These are phyloP conservation scores for Skeletonema marinoi DNA, from an alignment of 108 stramenopile species.

Conservation along the genomic window DNA sequence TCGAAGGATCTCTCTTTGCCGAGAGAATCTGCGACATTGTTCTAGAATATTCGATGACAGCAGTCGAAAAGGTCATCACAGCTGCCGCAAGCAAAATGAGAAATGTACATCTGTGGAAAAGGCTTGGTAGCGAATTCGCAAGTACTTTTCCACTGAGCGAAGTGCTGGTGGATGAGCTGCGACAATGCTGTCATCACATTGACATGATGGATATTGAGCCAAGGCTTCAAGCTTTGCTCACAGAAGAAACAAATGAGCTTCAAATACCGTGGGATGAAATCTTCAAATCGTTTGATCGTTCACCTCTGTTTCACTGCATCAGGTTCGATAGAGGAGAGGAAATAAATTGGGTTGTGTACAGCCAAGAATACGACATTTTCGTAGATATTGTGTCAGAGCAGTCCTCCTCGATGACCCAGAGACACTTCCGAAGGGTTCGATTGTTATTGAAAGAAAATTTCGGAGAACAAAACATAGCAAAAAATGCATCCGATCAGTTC, in stretches of 20 bases:
- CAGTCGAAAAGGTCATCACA: conserved; percentile 18
- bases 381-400: neutral
- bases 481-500: conserved; percentile 5
- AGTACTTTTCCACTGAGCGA: neutral
- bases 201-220: conserved; percentile 24
- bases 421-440: conserved; percentile 4
- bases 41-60: conserved; percentile 25
- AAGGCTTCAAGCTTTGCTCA: conserved; percentile 16
- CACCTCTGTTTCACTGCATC: neutral
- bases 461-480: neutral
- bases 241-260: conserved; percentile 22
- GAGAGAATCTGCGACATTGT: conserved; percentile 38
- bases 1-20: conserved; percentile 33
- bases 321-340: neutral
- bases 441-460: conserved; percentile 14
- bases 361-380: neutral
- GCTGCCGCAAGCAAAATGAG: conserved; percentile 15
- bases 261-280: conserved; percentile 25
- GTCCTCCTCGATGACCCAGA: neutral
- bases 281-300: neutral
- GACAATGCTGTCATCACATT: conserved; percentile 16
- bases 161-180: conserved; percentile 20
- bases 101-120: conserved; percentile 34
- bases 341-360: neutral
- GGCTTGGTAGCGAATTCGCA: conserved; percentile 19